phyloP scores from a whole-genome alignment of 208 protist species.

The Herpetomonas tarakana region DNA sequence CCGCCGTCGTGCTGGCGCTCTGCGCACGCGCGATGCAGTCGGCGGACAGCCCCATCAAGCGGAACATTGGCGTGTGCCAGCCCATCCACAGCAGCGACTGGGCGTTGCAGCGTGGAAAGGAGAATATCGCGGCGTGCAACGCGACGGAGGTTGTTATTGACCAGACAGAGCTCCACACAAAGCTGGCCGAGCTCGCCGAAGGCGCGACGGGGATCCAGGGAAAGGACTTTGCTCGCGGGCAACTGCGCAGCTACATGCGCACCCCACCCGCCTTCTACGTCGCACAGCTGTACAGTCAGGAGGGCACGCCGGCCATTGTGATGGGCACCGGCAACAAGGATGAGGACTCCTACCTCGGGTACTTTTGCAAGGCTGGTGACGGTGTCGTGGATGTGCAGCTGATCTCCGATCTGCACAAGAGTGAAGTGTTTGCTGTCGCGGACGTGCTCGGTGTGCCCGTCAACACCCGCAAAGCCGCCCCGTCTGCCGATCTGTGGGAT shows the following conservation, averaged over 20 bases:
- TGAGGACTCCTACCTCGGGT: conserved; percentile 95
- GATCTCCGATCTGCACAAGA: conserved; percentile 96
- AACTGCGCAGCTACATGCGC: conserved; percentile 95
- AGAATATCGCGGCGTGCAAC: conserved; percentile 75
- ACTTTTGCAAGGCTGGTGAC: conserved; percentile 97
- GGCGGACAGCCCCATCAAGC: conserved; percentile 72
- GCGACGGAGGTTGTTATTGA: conserved; percentile 91
- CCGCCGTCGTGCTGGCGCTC: conserved; percentile 90
- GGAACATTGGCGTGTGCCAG: conserved; percentile 92
- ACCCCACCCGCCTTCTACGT: conserved; percentile 93
- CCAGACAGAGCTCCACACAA: conserved; percentile 85
- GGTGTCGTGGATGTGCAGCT: conserved; percentile 95
- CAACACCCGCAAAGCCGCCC: conserved; percentile 78
- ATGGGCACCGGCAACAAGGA: conserved; percentile 97
- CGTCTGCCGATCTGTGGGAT: conserved; percentile 95
- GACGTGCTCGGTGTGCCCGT: conserved; percentile 76
- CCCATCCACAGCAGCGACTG: conserved; percentile 92
- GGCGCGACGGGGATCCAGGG: conserved; percentile 65
- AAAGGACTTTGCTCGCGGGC: conserved; percentile 87
- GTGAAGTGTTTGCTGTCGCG: conserved; percentile 89
- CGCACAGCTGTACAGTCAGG: conserved; percentile 86
- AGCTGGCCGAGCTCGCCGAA: conserved; percentile 70
- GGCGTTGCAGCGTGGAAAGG: conserved; percentile 83
- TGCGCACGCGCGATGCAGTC: conserved; percentile 65
- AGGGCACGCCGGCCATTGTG: conserved; percentile 89